Conservation (phyloP, 441 rosid species). For the Syzygium syzygioides region DNA sequence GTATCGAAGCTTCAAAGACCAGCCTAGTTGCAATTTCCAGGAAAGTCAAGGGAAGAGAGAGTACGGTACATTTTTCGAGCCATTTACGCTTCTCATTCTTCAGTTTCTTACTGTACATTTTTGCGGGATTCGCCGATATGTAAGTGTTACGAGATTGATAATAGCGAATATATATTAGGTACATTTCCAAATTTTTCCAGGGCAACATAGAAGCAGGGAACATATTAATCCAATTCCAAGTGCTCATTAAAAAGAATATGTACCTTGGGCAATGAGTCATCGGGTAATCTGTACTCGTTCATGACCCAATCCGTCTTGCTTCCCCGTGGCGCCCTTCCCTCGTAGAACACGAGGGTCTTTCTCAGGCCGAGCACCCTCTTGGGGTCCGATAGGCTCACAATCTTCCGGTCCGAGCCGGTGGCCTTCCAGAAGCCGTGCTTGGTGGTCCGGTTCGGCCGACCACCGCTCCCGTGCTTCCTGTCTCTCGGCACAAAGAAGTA, state of each 20-base stretch:
- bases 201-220: not conserved
- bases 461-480: constrained; percentile 80
- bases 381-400: constrained; percentile 55
- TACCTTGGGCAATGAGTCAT: constrained; percentile 67
- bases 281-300: constrained; percentile 95
- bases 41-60: not conserved
- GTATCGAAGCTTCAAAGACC: not conserved
- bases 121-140: not conserved
- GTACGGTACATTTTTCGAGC: not conserved
- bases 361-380: constrained; percentile 67
- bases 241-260: not conserved
- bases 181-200: not conserved
- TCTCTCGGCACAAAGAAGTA: constrained; percentile 94
- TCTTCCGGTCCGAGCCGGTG: constrained; percentile 87
- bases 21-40: not conserved
- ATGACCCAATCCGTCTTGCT: constrained; percentile 91
- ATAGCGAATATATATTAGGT: not conserved
- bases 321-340: constrained; percentile 88
- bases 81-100: not conserved
- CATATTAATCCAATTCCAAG: not conserved
- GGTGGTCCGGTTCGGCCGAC: constrained; percentile 89
- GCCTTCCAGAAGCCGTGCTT: constrained; percentile 93
- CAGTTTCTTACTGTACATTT: not conserved
- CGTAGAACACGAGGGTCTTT: constrained; percentile 91
- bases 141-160: not conserved